phyloP scores from a whole-genome alignment of 768 basidiomycete genomes.

The Daedaleopsis nitida region DNA sequence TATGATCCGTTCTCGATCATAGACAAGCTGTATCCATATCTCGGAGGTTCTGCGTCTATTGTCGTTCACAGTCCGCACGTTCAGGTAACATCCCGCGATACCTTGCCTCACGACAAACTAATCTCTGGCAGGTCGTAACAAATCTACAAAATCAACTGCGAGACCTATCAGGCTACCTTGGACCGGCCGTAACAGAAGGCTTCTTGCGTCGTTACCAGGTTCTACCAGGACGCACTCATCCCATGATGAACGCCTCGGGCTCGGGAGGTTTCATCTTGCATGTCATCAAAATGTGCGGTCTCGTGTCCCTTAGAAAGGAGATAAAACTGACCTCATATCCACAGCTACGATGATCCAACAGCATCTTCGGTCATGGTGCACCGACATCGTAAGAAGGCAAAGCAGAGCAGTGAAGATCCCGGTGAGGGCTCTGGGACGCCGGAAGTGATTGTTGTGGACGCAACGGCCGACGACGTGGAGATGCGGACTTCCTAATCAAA shows the following conservation, averaged over 20 bases:
- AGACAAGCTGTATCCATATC: slow-evolving; percentile 69
- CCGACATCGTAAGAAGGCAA: slow-evolving; percentile 44
- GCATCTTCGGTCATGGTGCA: slow-evolving; percentile 57
- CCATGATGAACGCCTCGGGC: slow-evolving; percentile 88
- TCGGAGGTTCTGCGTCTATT: slow-evolving; percentile 84
- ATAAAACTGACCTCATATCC: background rate
- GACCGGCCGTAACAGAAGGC: slow-evolving; percentile 79
- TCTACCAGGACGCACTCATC: slow-evolving; percentile 95
- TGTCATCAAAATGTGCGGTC: slow-evolving; percentile 80
- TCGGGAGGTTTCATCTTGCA: slow-evolving; percentile 88
- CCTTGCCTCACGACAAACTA: background rate
- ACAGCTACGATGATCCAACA: slow-evolving; percentile 65
- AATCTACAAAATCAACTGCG: slow-evolving; percentile 76
- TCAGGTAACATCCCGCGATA: slow-evolving; percentile 47
- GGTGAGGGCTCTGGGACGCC: background rate
- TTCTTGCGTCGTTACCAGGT: slow-evolving; percentile 91
- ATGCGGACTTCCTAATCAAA: slow-evolving; percentile 16
- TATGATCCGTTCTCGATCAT: slow-evolving; percentile 86
- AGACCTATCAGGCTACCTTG: slow-evolving; percentile 65
- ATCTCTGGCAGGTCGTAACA: slow-evolving; percentile 59
- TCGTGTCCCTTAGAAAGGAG: background rate
- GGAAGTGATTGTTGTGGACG: background rate
- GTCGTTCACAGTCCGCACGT: slow-evolving; percentile 84
- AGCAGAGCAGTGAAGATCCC: slow-evolving; percentile 23
- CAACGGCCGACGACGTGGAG: slow-evolving; percentile 9